Evolutionary conservation across 2,329 filamentous ascomycete species (phyloP).

Genomic region (Hirsutella thompsonii): DNA sequence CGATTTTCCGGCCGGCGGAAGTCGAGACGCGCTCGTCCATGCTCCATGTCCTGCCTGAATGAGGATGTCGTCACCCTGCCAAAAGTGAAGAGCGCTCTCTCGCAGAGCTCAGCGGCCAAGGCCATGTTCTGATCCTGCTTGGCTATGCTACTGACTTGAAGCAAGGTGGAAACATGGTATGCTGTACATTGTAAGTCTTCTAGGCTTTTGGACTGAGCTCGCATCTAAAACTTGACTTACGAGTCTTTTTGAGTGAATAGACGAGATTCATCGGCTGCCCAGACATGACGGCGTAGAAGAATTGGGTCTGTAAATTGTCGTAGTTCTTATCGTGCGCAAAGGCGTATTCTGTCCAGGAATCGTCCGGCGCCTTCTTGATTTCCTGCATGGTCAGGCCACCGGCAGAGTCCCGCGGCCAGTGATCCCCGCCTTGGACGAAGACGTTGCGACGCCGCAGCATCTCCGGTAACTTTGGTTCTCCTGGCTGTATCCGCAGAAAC

Average conservation of each 20-base stretch:
- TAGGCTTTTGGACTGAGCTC: background rate
- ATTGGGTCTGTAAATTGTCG: conserved; percentile 59
- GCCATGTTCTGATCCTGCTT: conserved; percentile 85
- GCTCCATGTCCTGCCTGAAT: conserved; percentile 62
- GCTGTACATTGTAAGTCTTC: conserved; percentile 21
- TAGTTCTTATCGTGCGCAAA: conserved; percentile 68
- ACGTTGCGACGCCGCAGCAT: conserved; percentile 65
- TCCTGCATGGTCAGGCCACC: conserved; percentile 75
- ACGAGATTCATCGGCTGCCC: conserved; percentile 73
- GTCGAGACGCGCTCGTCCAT: conserved; percentile 68
- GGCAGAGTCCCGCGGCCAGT: conserved; percentile 69
- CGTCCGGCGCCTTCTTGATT: conserved; percentile 28
- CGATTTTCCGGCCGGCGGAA: conserved; percentile 78
- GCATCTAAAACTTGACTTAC: conserved; percentile 20
- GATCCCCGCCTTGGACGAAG: conserved; percentile 76
- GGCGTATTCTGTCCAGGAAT: conserved; percentile 54
- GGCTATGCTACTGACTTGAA: conserved; percentile 85
- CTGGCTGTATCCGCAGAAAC: conserved; percentile 39
- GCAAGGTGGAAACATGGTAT: conserved; percentile 86
- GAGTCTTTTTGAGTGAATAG: conserved; percentile 41
- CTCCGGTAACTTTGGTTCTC: conserved; percentile 50
- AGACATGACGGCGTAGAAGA: conserved; percentile 72
- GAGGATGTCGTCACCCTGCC: conserved; percentile 77
- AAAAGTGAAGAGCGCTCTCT: conserved; percentile 85
- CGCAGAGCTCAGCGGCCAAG: conserved; percentile 73